Evolutionary conservation across 352 stramenopile species (phyloP), one percentile per base, ranked within the genome.

Genomic region (Phytopythium sindhum): DNA sequence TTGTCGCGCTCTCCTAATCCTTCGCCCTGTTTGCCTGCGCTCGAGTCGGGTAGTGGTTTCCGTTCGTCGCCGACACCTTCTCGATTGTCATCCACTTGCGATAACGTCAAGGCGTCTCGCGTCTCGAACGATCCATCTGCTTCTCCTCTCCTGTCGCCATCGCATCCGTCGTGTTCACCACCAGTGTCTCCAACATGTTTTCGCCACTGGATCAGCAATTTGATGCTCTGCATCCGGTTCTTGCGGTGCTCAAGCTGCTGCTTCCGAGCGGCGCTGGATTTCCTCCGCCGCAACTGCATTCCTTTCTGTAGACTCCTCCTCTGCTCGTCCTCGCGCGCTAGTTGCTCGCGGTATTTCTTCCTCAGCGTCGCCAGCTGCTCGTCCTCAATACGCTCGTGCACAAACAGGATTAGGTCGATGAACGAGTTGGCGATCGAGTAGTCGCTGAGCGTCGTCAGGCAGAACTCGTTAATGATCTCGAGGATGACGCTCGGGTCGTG

Each of bases 401-500:
- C 61, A 53, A 91, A 93, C 23, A 90, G 52, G 11, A 90, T 76
- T 17, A 93, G 72, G 67, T 93, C 84, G 31, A 89, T 45, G 61
- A 93, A 93, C 0, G 81, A 84, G 65, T 93, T 80, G 8, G 70
- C 77, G 19, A 93, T 78, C 24, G 80, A 90, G 61, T 88, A 89
- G 53, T 93, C 84, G 42, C 69, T 75, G 17, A 91, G 67, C 35
- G 79, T 93, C 51, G 80, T 89, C 66, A 74, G 74, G 66, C 81
- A 91, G 65, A 93, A 93, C 73, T 93, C 84, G 61, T 77, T 78
- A 21, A 93, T 87, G 45, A 93, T 61, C n/a, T 91, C 84, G 8
- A 93, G 72, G 37, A 89, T 77, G 23, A 91, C 78, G 47, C 84
- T 89, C 55, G 84, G 78, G 61, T 93, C 80, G 35, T 88, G 70